Evolutionary conservation across 2,329 filamentous ascomycete genomes (phyloP).

Genomic region (Penicillium nordicum): DNA sequence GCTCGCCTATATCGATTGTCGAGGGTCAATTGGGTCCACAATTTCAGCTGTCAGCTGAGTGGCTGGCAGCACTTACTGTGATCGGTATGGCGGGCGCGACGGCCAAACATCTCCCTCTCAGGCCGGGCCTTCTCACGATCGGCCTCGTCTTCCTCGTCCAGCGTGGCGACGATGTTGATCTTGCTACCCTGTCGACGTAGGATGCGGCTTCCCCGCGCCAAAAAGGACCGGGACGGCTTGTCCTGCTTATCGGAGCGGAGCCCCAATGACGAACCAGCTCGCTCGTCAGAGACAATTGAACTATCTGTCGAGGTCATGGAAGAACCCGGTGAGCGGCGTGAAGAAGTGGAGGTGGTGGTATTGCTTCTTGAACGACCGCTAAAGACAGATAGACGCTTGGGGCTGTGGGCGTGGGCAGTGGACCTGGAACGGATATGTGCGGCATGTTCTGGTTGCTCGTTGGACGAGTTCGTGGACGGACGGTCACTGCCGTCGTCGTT

Average conservation of each 20-base stretch:
- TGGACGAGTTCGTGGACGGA: constrained; percentile 32
- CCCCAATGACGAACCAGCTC: constrained; percentile 26
- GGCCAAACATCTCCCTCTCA: constrained; percentile 36
- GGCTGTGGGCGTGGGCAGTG: constrained; percentile 35
- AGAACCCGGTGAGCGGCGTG: constrained; percentile 45
- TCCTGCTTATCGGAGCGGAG: constrained; percentile 33
- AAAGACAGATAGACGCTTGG: constrained; percentile 42
- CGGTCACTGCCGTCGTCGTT: constrained; percentile 29
- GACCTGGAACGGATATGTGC: constrained; percentile 37
- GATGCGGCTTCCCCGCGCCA: constrained; percentile 46
- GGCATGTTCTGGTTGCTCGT: constrained; percentile 34
- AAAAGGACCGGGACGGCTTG: constrained; percentile 39
- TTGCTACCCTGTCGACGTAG: constrained; percentile 48
- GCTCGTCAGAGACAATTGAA: constrained; percentile 31
- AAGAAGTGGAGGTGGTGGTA: constrained; percentile 52
- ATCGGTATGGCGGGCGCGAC: constrained; percentile 32
- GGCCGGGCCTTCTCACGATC: constrained; percentile 31
- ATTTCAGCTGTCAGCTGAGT: neutral
- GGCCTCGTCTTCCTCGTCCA: constrained; percentile 41
- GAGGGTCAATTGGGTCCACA: constrained; percentile 1
- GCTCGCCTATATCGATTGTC: constrained; percentile 31
- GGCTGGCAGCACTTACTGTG: constrained; percentile 33
- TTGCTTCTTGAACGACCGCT: constrained; percentile 41
- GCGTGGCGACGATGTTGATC: constrained; percentile 41
- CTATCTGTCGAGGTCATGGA: constrained; percentile 40